Evolutionary conservation across 805 yeast species (phyloP).

Genomic region (Peterozyma toletana): DNA sequence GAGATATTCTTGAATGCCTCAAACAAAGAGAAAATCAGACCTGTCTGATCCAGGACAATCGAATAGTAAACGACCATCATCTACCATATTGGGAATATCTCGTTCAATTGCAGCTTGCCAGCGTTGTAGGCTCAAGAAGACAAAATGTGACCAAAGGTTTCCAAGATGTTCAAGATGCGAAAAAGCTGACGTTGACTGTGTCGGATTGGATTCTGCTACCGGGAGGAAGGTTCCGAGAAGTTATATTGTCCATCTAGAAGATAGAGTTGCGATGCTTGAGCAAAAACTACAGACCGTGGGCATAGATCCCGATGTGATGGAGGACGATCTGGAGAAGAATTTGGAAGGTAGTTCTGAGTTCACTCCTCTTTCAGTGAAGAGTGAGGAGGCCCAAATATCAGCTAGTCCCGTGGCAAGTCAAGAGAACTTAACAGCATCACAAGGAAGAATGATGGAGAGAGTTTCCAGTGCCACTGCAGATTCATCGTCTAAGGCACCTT

Average conservation of each 20-base stretch:
- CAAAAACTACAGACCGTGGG: slow-evolving; percentile 36
- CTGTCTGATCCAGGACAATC: neutral
- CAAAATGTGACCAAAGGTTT: slow-evolving; percentile 60
- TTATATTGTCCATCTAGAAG: slow-evolving; percentile 67
- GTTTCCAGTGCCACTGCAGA: slow-evolving; percentile 20
- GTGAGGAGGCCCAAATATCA: neutral
- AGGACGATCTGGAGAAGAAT: neutral
- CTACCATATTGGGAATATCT: slow-evolving; percentile 34
- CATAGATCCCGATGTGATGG: slow-evolving; percentile 21
- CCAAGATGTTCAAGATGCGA: slow-evolving; percentile 61
- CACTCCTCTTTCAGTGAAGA: neutral
- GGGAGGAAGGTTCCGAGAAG: slow-evolving; percentile 83
- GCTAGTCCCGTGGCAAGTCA: neutral
- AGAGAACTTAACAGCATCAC: neutral
- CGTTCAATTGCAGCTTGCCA: slow-evolving; percentile 80
- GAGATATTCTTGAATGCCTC: neutral
- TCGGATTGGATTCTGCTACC: slow-evolving; percentile 81
- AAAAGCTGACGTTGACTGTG: slow-evolving; percentile 65
- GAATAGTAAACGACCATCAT: slow-evolving; percentile 10
- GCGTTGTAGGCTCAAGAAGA: slow-evolving; percentile 65
- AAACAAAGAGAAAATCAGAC: neutral
- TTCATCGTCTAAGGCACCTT: slow-evolving; percentile 22
- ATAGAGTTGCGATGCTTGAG: slow-evolving; percentile 52
- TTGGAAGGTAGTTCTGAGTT: neutral
- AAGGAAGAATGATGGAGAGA: slow-evolving; percentile 13